A percentile compares a stretch with the other conserved stretches of the same genome.
Evolutionary conservation across 306 rosid species (phyloP).

Genomic region (Biancaea sappan): DNA sequence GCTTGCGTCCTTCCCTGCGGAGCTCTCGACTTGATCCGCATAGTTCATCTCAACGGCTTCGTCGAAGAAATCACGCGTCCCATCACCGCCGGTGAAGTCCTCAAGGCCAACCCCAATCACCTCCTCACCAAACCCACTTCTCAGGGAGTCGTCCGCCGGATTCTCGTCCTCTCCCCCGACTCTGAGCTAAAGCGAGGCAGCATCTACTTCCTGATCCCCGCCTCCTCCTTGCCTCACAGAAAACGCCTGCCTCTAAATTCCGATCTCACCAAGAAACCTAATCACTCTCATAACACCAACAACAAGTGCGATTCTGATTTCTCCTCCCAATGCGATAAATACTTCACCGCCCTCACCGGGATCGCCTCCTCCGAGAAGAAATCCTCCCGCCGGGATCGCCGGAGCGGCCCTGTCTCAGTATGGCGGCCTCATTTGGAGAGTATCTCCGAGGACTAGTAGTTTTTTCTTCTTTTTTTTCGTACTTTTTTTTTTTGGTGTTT

Average conservation of each 20-base stretch:
- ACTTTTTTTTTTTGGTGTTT: background rate
- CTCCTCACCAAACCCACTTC: constrained; percentile 80
- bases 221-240: constrained; percentile 66
- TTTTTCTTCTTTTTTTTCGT: too few relatives aligned
- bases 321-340: constrained; percentile 22
- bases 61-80: constrained; percentile 76
- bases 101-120: constrained; percentile 77
- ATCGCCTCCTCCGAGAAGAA: constrained; percentile 48
- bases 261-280: constrained; percentile 25
- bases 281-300: constrained; percentile 45
- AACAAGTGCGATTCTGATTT: background rate
- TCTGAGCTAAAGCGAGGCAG: constrained; percentile 85
- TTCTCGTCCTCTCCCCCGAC: constrained; percentile 77
- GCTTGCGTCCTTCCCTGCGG: constrained; percentile 96
- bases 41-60: constrained; percentile 85
- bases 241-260: too few relatives aligned
- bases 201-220: constrained; percentile 88
- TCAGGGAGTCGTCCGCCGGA: constrained; percentile 73
- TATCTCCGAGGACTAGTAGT: constrained; percentile 60
- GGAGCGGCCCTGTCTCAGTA: constrained; percentile 50
- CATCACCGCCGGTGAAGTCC: constrained; percentile 76
- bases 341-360: constrained; percentile 23
- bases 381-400: constrained; percentile 56
- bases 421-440: constrained; percentile 83
- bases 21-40: constrained; percentile 86